These are phyloP conservation scores for Nakaseomyces bracarensis DNA, from an alignment of 1,139 yeast species.

Conservation along the genomic window DNA sequence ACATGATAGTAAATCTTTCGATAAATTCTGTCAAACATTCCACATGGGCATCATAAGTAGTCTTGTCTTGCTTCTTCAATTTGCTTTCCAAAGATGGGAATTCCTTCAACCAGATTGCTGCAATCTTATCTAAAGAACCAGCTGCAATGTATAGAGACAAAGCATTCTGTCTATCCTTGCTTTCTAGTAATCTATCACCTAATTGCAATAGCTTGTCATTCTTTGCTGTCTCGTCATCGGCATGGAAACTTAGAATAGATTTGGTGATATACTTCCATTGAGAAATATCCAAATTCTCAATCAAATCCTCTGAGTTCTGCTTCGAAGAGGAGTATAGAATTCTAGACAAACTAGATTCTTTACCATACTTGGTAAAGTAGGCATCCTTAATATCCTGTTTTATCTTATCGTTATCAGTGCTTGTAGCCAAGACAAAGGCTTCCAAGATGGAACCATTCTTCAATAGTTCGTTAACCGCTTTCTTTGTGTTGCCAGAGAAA, in stretches of 20 bases:
- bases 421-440: slow-evolving; percentile 74
- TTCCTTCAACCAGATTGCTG: slow-evolving; percentile 79
- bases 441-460: slow-evolving; percentile 59
- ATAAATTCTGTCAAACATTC: slow-evolving; percentile 74
- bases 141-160: slow-evolving; percentile 75
- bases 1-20: slow-evolving; percentile 73
- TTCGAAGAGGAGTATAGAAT: slow-evolving; percentile 58
- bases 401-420: slow-evolving; percentile 48
- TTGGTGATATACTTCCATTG: slow-evolving; percentile 83
- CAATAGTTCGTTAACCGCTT: slow-evolving; percentile 64
- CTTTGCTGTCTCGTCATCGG: slow-evolving; percentile 38
- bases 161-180: slow-evolving; percentile 60
- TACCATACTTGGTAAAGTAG: slow-evolving; percentile 54
- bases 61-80: slow-evolving; percentile 38
- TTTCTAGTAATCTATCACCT: slow-evolving; percentile 60
- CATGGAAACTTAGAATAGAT: slow-evolving; percentile 52
- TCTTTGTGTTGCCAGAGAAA: slow-evolving; percentile 53
- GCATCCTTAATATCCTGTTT: slow-evolving; percentile 63
- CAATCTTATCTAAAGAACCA: slow-evolving; percentile 67
- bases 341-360: slow-evolving; percentile 54
- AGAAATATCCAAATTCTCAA: slow-evolving; percentile 62
- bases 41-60: slow-evolving; percentile 70
- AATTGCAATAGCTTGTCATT: slow-evolving; percentile 51
- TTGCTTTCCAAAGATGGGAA: slow-evolving; percentile 50
- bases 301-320: slow-evolving; percentile 60